Base-by-base conservation (phyloP, 495 filamentous ascomycete genomes). In the Lineolata rhizophorae region DNA sequence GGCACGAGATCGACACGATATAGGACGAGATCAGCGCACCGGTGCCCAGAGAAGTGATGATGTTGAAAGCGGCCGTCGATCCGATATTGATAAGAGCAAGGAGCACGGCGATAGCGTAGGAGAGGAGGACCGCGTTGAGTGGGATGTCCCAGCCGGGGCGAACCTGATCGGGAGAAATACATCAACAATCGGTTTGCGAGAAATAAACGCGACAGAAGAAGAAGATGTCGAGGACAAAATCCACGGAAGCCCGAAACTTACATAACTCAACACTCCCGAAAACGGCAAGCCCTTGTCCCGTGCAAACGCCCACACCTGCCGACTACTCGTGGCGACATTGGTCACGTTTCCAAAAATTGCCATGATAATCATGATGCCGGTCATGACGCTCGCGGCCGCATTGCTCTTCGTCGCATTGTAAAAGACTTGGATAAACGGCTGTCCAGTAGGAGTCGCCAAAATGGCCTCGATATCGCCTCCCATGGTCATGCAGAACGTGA, bases 1-100 rank as follows among this genome's bases (percentile, higher is more conserved):
- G 29, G 32, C 48, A 54, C 20, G 35, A 34, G 31, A 56, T 54
- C 16, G 41, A 44, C 29, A 57, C 40, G 9, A 51, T 41, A 35
- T 56, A 57, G 2, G 51, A 45, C 25, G 18, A 18, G 8, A 50
- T 32, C 8, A 56, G 41, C 14, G 42, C 44, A 4, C 35, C 33
- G 12, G n/a, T 16, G 31, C 20, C 26, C 3, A 27, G 32, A 2
- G 36, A 41, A 26, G 39, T 27, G 25, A 49, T 38, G 35, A 38
- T 38, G 34, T 47, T 51, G 33, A 50, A 44, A 4, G 48, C 48
- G 5, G 41, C 17, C n/a, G 39, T 43, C 3, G 37, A 43, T 29
- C 50, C 50, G 18, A 53, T 32, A 18, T 53, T 41, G 32, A 53
- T 49, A 15, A 53, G 32, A 18, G 34, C 36, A 3, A 53, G 42